Base-by-base conservation (phyloP, 257 asterid species). In the Capsicum baccatum region DNA sequence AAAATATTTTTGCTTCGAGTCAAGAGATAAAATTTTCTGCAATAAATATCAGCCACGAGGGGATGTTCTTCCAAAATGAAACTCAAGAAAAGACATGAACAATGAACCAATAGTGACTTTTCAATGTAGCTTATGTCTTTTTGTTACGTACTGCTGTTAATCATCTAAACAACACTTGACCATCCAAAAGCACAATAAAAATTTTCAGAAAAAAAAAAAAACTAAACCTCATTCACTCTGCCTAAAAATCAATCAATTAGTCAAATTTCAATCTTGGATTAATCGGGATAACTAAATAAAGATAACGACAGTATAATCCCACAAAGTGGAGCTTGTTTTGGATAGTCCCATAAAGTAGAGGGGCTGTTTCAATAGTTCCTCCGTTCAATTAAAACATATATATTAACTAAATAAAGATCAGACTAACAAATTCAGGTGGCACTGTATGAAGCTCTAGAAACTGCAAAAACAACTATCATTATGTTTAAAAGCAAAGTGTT, bases 151-250 rank as follows among this genome's bases (percentile, higher is more conserved):
- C 81, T 50, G 81, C 13, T 0, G 81, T 76, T 0, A 52, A 21
- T 52, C 2, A 50, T 76, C 81, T 76, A 76, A 76, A 76, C 63
- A 76, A 47, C 26, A 76, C 63, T 76, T 76, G 81, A 76, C 81
- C 81, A 62, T 76, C 81, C 60, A 76, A 26, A 76, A 76, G 63
- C 63, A 52, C 81, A 14, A 26, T 26, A 26, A 16, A 66, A 6
- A 56, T 13, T 56, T 4, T 13, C 60, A 5, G 6, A 12, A 37
- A 55, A 55, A 12, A 37, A 55, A 55, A 55, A 8, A 7, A 26
- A 26, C 8, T 1, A 44, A 44, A 48, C 54, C 9, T 48, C 11
- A 48, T 48, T 48, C 54, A 48, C 54, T 10, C 54, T 48, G 2
- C 54, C 54, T 48, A 12, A 12, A 55, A 56, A 13, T 56, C n/a